Evolutionary conservation across 2,329 filamentous ascomycete species (phyloP).

Genomic region (Fusarium euwallaceae): DNA sequence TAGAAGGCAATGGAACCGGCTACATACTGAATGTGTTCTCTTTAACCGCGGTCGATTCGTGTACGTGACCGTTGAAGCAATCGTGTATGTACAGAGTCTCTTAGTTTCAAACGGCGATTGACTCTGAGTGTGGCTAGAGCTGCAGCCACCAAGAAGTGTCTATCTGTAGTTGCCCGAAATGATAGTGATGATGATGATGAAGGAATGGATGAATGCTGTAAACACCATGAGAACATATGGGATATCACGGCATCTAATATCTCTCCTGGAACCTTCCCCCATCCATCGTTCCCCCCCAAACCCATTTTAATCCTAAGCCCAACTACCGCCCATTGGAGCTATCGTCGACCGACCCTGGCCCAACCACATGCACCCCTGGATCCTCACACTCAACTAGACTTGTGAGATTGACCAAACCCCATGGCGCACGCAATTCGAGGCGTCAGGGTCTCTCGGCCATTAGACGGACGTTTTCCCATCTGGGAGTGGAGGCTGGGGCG

Average conservation of each 20-base stretch:
- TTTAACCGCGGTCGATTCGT: neutral
- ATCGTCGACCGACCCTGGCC: constrained; percentile 3
- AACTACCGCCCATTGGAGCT: neutral
- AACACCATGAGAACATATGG: neutral
- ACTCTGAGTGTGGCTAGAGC: constrained; percentile 15
- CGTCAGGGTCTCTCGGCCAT: constrained; percentile 6
- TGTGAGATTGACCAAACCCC: neutral
- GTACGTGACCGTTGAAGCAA: neutral
- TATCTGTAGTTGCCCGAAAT: neutral
- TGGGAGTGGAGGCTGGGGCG: constrained; percentile 12
- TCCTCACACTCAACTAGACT: neutral
- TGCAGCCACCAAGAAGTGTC: neutral
- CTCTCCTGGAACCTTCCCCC: neutral
- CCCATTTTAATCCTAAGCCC: neutral
- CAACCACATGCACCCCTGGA: constrained; percentile 6
- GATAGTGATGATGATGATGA: neutral
- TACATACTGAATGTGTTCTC: neutral
- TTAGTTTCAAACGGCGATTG: constrained; percentile 1
- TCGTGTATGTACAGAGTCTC: neutral
- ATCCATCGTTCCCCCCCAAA: neutral
- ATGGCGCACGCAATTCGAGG: constrained; percentile 9
- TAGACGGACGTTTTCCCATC: constrained; percentile 12
- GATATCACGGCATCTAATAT: constrained; percentile 8
- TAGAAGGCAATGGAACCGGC: neutral
- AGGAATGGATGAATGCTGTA: neutral